Percentiles rank a stretch among this genome's conserved stretches.
phyloP scores from a whole-genome alignment of 2,329 filamentous ascomycete genomes.

The Laburnicola sp. region DNA sequence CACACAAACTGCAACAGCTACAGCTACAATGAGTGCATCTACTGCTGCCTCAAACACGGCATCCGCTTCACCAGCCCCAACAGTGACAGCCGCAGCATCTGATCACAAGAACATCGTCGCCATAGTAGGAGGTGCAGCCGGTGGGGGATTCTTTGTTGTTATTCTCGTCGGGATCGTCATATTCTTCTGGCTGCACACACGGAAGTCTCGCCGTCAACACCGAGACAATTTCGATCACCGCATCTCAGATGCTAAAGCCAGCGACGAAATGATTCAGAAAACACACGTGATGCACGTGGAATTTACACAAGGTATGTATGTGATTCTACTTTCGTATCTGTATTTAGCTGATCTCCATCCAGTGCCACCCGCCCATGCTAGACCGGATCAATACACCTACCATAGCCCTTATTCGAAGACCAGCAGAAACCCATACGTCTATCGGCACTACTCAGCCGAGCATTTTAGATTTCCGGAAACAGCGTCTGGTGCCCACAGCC shows the following conservation, averaged over 20 bases:
- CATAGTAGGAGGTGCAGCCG: conserved; percentile 5
- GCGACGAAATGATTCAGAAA: background rate
- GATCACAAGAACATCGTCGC: background rate
- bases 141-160: background rate
- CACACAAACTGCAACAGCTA: background rate
- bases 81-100: background rate
- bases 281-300: background rate
- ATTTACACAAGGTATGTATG: background rate
- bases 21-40: background rate
- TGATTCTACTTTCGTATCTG: too few relatives aligned
- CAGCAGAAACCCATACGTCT: background rate
- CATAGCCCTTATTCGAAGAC: background rate
- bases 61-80: background rate
- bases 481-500: background rate
- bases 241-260: background rate
- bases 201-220: conserved; percentile 2
- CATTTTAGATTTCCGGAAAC: background rate
- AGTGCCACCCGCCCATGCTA: background rate
- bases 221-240: background rate
- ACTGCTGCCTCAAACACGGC: background rate
- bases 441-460: conserved; percentile 3
- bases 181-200: background rate
- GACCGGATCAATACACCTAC: background rate
- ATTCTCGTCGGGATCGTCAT: conserved; percentile 1
- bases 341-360: background rate